Conservation (phyloP, 2,329 filamentous ascomycete species). For the Penicillium oxalicum region DNA sequence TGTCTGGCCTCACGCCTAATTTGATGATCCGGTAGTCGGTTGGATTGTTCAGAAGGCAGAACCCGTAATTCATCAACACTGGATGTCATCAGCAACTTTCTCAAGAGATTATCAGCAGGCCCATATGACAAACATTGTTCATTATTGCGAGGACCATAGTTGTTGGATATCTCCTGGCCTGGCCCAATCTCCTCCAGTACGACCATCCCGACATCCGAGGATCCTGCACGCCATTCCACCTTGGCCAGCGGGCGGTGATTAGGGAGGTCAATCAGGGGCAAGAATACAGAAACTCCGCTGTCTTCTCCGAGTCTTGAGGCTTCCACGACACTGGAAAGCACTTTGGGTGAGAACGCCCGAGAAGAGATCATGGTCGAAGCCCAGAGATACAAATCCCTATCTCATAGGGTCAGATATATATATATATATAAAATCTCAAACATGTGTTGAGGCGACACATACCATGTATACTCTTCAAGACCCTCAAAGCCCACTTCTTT, state of each 20-base stretch:
- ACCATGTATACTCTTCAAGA: slow-evolving; percentile 37
- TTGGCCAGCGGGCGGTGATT: slow-evolving; percentile 62
- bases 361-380: slow-evolving; percentile 42
- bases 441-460: slow-evolving; percentile 5
- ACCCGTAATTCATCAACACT: slow-evolving; percentile 45
- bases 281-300: slow-evolving; percentile 60
- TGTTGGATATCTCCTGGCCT: slow-evolving; percentile 58
- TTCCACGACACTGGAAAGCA: slow-evolving; percentile 34
- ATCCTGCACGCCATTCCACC: slow-evolving; percentile 52
- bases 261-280: slow-evolving; percentile 65
- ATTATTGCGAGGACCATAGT: slow-evolving; percentile 71
- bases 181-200: slow-evolving; percentile 44
- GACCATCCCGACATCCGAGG: slow-evolving; percentile 35
- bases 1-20: slow-evolving; percentile 35
- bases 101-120: background rate
- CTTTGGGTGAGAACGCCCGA: slow-evolving; percentile 41
- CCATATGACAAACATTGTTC: slow-evolving; percentile 48
- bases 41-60: slow-evolving; percentile 39
- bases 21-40: slow-evolving; percentile 42
- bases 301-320: slow-evolving; percentile 39
- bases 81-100: slow-evolving; percentile 3
- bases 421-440: background rate
- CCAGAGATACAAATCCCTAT: slow-evolving; percentile 43
- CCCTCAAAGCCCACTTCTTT: slow-evolving; percentile 27
- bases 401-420: slow-evolving; percentile 5